Evolutionary conservation across 164 flowering plant genomes (phyloP).

Genomic region (Protea cynaroides): DNA sequence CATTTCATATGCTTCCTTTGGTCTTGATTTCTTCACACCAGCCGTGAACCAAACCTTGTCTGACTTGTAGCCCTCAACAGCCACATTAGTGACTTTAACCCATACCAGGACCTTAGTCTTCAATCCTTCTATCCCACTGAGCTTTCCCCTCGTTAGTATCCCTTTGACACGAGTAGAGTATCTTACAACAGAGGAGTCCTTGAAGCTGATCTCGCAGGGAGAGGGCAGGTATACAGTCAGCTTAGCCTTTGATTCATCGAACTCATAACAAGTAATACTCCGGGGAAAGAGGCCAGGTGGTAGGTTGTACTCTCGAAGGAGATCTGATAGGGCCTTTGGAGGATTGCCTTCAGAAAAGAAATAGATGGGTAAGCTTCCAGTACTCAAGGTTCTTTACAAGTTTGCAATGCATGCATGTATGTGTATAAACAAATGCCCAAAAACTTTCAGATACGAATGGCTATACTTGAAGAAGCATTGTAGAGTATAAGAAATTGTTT

Average conservation of each 20-base stretch:
- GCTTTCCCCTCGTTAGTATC: constrained; percentile 69
- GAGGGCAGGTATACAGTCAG: constrained; percentile 71
- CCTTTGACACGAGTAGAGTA: constrained; percentile 44
- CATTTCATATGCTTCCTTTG: constrained; percentile 59
- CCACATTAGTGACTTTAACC: constrained; percentile 77
- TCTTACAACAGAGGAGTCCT: constrained; percentile 50
- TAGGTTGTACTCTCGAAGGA: constrained; percentile 25
- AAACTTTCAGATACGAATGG: too few species aligned
- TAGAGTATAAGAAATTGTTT: too few species aligned
- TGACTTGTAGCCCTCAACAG: constrained; percentile 69
- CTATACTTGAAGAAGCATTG: too few species aligned
- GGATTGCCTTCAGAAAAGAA: constrained; percentile 58
- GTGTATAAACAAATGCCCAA: too few species aligned
- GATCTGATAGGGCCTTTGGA: constrained; percentile 37
- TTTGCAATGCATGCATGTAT: background rate
- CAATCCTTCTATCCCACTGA: constrained; percentile 80
- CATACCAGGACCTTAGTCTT: constrained; percentile 89
- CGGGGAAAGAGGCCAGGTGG: constrained; percentile 80
- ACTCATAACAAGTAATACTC: constrained; percentile 78
- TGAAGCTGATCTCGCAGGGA: constrained; percentile 74
- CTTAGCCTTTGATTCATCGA: constrained; percentile 68
- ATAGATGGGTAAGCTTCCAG: background rate
- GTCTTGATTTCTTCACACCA: constrained; percentile 76
- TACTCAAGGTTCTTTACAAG: background rate
- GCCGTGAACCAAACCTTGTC: constrained; percentile 89